These are phyloP conservation scores for Crithidia brevicula DNA, from an alignment of 208 protist species.

Conservation along the genomic window DNA sequence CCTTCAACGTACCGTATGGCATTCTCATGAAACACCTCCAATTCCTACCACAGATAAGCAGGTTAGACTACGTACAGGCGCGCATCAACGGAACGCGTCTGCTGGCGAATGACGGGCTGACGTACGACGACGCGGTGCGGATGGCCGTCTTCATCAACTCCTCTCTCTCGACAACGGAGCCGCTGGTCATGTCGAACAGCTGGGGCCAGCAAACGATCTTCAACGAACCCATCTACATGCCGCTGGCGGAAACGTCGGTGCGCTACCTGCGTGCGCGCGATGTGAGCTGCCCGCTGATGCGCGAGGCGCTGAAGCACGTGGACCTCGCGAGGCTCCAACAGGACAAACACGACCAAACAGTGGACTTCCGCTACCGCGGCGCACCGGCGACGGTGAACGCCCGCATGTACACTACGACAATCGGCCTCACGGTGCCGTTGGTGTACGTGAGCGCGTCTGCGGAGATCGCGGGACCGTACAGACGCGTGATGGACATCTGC, in stretches of 20 bases:
- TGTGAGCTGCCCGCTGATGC: slow-evolving; percentile 38
- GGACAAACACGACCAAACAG: background rate
- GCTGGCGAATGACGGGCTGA: background rate
- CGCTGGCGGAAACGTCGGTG: background rate
- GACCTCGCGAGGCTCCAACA: slow-evolving; percentile 15
- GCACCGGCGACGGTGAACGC: slow-evolving; percentile 2
- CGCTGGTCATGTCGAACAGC: slow-evolving; percentile 26
- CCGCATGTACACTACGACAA: background rate
- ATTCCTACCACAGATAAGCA: background rate
- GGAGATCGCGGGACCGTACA: background rate
- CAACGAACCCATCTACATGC: background rate
- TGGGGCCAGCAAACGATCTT: slow-evolving; percentile 11
- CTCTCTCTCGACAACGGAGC: background rate
- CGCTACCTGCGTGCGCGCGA: slow-evolving; percentile 22
- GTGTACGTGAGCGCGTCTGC: background rate
- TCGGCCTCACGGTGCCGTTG: slow-evolving; percentile 2
- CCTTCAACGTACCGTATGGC: background rate
- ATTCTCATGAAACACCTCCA: background rate
- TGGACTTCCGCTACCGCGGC: slow-evolving; percentile 8
- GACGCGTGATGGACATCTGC: background rate
- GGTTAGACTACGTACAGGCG: background rate
- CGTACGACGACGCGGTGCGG: background rate
- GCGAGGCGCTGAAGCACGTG: slow-evolving; percentile 31
- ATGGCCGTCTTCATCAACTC: slow-evolving; percentile 9
- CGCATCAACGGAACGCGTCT: slow-evolving; percentile 5